phyloP scores from a whole-genome alignment of 2,329 filamentous ascomycete species.

The Pseudogymnoascus verrucosus region DNA sequence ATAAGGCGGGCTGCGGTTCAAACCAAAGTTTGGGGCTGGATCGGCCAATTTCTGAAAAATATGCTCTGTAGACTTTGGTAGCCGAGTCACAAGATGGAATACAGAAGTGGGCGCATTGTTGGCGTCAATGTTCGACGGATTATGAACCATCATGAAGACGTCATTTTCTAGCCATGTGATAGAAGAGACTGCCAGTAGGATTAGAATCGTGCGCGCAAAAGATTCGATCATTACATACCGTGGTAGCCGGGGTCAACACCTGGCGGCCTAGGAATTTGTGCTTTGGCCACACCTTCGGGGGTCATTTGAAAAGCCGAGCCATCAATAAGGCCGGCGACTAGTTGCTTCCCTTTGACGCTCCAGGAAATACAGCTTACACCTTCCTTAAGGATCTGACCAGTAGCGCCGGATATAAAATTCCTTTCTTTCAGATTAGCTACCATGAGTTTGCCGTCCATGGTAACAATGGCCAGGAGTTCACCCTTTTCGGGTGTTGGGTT shows the following conservation, averaged over 20 bases:
- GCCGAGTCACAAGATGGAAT: constrained; percentile 73
- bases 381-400: constrained; percentile 59
- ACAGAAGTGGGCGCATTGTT: constrained; percentile 49
- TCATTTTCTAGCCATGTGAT: constrained; percentile 85
- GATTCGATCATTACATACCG: constrained; percentile 41
- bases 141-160: constrained; percentile 74
- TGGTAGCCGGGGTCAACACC: constrained; percentile 55
- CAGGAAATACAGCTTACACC: constrained; percentile 80
- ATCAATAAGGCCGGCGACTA: constrained; percentile 77
- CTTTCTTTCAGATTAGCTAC: constrained; percentile 72
- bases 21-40: constrained; percentile 64
- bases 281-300: constrained; percentile 69
- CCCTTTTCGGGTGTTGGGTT: constrained; percentile 71
- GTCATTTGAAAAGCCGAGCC: constrained; percentile 79
- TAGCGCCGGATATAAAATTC: constrained; percentile 46
- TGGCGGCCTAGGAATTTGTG: constrained; percentile 69
- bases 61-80: constrained; percentile 49
- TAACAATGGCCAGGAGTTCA: constrained; percentile 73
- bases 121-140: constrained; percentile 50
- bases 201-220: not conserved
- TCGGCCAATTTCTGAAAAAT: constrained; percentile 67
- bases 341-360: constrained; percentile 89
- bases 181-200: constrained; percentile 54
- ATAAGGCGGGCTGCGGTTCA: constrained; percentile 59
- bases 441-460: constrained; percentile 69